Evolutionary conservation across 2,329 filamentous ascomycete genomes (phyloP).

Genomic region (Colletotrichum coccodes): DNA sequence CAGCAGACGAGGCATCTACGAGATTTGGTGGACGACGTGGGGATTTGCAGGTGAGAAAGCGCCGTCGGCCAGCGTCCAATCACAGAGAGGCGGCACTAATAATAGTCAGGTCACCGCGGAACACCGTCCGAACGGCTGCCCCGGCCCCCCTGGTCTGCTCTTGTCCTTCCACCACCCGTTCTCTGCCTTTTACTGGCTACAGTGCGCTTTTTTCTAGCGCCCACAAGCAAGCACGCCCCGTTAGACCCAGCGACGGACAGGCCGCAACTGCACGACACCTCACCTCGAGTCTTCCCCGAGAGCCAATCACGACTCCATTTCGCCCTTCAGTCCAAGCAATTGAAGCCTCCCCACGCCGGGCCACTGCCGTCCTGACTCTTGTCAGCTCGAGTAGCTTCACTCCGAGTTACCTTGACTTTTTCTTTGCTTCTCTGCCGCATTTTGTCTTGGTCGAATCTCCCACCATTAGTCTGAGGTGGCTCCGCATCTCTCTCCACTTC

Average conservation of each 20-base stretch:
- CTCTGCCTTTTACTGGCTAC: slow-evolving; percentile 18
- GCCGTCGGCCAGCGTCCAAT: slow-evolving; percentile 36
- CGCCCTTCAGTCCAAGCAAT: slow-evolving; percentile 12
- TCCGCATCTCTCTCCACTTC: slow-evolving; percentile 3
- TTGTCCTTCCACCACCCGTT: not conserved
- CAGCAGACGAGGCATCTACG: slow-evolving; percentile 18
- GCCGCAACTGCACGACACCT: slow-evolving; percentile 31
- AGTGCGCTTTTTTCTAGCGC: slow-evolving; percentile 18
- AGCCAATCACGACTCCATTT: slow-evolving; percentile 20
- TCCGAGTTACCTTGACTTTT: not conserved
- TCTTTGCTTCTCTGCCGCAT: not conserved
- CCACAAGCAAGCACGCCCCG: slow-evolving; percentile 25
- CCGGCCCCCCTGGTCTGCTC: slow-evolving; percentile 16
- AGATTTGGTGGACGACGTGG: slow-evolving; percentile 26
- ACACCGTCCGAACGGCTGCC: slow-evolving; percentile 24
- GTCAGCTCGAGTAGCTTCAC: slow-evolving; percentile 4
- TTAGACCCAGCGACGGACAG: slow-evolving; percentile 26
- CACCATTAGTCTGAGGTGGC: not conserved
- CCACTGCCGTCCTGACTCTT: slow-evolving; percentile 6
- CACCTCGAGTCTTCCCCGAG: slow-evolving; percentile 13
- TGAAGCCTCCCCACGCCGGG: slow-evolving; percentile 1
- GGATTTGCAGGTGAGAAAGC: slow-evolving; percentile 31
- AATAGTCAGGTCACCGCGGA: slow-evolving; percentile 36
- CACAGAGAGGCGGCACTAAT: slow-evolving; percentile 38
- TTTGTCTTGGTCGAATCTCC: not conserved